Percentiles rank a stretch among this genome's conserved stretches.
phyloP scores from a whole-genome alignment of 1,284 basidiomycete genomes.

The Ganoderma resinaceum region DNA sequence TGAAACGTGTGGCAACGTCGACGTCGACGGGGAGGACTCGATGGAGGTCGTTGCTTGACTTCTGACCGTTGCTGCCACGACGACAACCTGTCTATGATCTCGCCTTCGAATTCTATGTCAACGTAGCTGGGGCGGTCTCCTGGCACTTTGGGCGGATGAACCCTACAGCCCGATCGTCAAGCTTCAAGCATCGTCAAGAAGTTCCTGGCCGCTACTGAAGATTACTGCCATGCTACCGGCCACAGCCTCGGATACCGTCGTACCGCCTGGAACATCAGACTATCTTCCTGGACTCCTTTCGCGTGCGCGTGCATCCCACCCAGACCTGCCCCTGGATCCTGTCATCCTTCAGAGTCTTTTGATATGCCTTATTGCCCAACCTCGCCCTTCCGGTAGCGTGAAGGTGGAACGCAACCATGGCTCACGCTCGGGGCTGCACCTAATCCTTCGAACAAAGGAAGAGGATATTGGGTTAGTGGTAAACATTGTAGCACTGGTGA shows the following conservation, averaged over 20 bases:
- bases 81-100: background rate
- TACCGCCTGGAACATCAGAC: conserved; percentile 50
- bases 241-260: background rate
- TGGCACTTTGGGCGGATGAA: background rate
- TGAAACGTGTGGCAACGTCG: background rate
- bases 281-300: conserved; percentile 62
- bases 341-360: conserved; percentile 71
- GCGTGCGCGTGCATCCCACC: conserved; percentile 50
- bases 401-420: conserved; percentile 17
- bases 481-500: conserved; percentile 62
- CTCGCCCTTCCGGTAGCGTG: conserved; percentile 18
- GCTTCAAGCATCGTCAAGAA: no score
- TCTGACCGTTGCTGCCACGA: background rate
- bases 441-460: conserved; percentile 66
- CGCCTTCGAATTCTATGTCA: background rate
- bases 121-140: background rate
- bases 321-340: conserved; percentile 61
- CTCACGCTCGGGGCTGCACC: conserved; percentile 19
- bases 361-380: conserved; percentile 60
- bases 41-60: background rate
- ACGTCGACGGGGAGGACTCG: no score
- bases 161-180: background rate
- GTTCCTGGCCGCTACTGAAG: background rate
- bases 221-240: background rate
- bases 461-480: conserved; percentile 63